Evolutionary conservation across 2,329 filamentous ascomycete species (phyloP).

Genomic region (Diplodia mutila): DNA sequence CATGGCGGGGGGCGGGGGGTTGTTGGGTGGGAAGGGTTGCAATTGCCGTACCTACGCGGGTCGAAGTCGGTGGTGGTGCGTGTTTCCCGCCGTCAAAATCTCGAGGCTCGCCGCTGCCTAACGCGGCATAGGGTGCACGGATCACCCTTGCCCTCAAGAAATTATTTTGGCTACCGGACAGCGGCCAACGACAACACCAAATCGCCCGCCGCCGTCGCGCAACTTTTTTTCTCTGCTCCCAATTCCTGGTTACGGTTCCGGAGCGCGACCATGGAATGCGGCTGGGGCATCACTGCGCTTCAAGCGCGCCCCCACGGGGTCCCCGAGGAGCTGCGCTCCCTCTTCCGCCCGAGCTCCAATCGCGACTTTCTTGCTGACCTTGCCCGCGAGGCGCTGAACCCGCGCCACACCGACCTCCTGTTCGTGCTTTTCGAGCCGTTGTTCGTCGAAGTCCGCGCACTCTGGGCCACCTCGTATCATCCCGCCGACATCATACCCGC

Average conservation of each 20-base stretch:
- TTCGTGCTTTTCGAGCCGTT: conserved; percentile 75
- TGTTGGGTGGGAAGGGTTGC: conserved; percentile 27
- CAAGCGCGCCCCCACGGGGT: conserved; percentile 57
- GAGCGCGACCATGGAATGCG: conserved; percentile 23
- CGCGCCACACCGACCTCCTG: conserved; percentile 71
- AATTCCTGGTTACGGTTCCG: conserved; percentile 1
- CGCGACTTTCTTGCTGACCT: conserved; percentile 71
- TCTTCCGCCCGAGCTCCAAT: conserved; percentile 66
- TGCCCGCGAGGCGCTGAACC: conserved; percentile 68
- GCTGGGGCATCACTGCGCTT: conserved; percentile 26
- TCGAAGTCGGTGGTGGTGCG: conserved; percentile 16
- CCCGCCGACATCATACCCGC: conserved; percentile 59
- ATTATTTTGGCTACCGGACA: conserved; percentile 22
- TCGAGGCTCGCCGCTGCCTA: conserved; percentile 28
- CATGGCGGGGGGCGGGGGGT: conserved; percentile 40
- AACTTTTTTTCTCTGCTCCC: not conserved
- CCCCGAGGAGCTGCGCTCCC: conserved; percentile 69
- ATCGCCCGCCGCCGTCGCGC: conserved; percentile 15
- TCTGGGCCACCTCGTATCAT: conserved; percentile 65
- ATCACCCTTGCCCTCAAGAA: conserved; percentile 25
- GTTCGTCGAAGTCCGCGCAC: conserved; percentile 80
- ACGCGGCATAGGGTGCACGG: conserved; percentile 32
- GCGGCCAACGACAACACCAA: conserved; percentile 23
- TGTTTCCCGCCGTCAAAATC: conserved; percentile 30
- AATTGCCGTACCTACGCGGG: conserved; percentile 1